Percentiles rank a stretch among this genome's conserved stretches.
Conservation (phyloP, 2,329 filamentous ascomycete species). For the Aspergillus novoparasiticus region DNA sequence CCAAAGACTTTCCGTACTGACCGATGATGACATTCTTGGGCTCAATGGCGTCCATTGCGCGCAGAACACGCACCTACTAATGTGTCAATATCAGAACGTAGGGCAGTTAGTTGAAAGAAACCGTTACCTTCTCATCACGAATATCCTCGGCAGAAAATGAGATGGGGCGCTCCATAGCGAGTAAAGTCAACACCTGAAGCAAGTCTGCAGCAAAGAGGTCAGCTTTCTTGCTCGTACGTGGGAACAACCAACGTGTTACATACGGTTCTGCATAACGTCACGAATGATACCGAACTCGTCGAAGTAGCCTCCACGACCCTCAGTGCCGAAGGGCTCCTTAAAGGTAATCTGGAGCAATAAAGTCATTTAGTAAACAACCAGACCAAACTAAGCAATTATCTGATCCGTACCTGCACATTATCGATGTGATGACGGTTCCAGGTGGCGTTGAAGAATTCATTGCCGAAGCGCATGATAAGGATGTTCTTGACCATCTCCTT, state of each 20-base stretch:
- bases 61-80: slow-evolving; percentile 75
- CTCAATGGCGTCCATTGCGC: slow-evolving; percentile 90
- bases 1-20: slow-evolving; percentile 94
- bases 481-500: slow-evolving; percentile 99
- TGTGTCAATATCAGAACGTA: slow-evolving; percentile 5
- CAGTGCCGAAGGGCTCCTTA: slow-evolving; percentile 98
- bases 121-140: slow-evolving; percentile 80
- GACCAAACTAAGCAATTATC: neutral
- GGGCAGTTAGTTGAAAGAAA: neutral
- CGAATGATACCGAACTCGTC: slow-evolving; percentile 99
- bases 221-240: slow-evolving; percentile 10
- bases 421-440: slow-evolving; percentile 99
- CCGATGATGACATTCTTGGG: slow-evolving; percentile 99
- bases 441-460: slow-evolving; percentile 96
- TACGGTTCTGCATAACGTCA: slow-evolving; percentile 98
- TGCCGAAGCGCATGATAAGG: slow-evolving; percentile 94
- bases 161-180: slow-evolving; percentile 97
- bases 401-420: slow-evolving; percentile 72
- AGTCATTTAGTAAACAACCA: slow-evolving; percentile 5
- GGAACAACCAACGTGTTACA: slow-evolving; percentile 27
- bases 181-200: slow-evolving; percentile 90
- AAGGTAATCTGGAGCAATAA: slow-evolving; percentile 71
- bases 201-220: slow-evolving; percentile 60
- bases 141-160: slow-evolving; percentile 98
- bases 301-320: slow-evolving; percentile 97